These are phyloP conservation scores for Starmerella scarabaei DNA, from an alignment of 805 yeast species.

Conservation along the genomic window DNA sequence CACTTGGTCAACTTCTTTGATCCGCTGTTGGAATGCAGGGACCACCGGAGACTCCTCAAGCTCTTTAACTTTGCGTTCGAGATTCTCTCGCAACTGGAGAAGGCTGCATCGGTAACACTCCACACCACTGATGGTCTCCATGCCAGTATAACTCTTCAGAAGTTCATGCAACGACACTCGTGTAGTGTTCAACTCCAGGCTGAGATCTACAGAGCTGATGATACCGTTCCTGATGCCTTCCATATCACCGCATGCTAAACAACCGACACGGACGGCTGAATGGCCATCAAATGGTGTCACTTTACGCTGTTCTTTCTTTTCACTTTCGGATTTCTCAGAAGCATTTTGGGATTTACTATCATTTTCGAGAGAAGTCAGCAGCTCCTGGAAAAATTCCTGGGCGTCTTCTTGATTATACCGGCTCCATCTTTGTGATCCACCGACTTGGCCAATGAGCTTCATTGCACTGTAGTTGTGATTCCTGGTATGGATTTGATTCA, in stretches of 20 bases:
- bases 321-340: conserved; percentile 25
- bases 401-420: conserved; percentile 95
- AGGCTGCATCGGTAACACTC: conserved; percentile 90
- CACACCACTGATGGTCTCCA: conserved; percentile 84
- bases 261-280: conserved; percentile 78
- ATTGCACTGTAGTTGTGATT: conserved; percentile 24
- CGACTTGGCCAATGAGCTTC: conserved; percentile 19
- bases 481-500: conserved; percentile 23
- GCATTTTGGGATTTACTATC: conserved; percentile 13
- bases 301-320: background rate
- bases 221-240: conserved; percentile 84
- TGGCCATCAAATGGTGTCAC: conserved; percentile 89
- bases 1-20: conserved; percentile 39
- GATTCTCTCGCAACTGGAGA: conserved; percentile 25
- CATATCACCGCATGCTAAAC: conserved; percentile 80
- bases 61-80: conserved; percentile 15
- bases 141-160: conserved; percentile 30
- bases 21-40: conserved; percentile 33
- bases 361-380: conserved; percentile 25
- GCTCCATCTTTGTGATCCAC: conserved; percentile 42
- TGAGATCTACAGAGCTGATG: conserved; percentile 32
- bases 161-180: conserved; percentile 19
- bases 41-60: conserved; percentile 1
- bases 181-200: conserved; percentile 12
- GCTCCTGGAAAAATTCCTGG: conserved; percentile 77